Base-by-base conservation (phyloP, 1,284 basidiomycete genomes). In the Tylopilus sp. region DNA sequence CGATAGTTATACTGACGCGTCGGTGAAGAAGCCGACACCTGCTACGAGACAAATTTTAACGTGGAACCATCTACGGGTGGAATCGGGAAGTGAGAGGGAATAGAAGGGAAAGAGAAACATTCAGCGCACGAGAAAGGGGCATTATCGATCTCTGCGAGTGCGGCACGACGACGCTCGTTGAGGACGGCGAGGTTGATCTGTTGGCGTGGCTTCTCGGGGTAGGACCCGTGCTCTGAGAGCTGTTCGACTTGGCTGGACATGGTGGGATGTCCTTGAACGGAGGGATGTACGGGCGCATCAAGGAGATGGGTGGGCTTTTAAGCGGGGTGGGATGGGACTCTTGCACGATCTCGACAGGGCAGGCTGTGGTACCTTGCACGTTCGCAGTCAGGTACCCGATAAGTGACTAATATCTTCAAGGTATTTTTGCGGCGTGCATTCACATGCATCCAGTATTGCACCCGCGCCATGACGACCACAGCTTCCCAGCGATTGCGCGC, bases 11-110 rank as follows among this genome's bases (percentile, higher is more conserved):
- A 44, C 82, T 63, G 61, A 87, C 78, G 85, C 85, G 69, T 88
- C 88, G 37, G 88, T 88, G 72, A 89, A 91, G 74, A 91, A 90
- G 31, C 88, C 88, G 11, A 85, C 82, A 56, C 87, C 85, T 2
- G 88, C 85, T 5, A 90, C 84, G 43, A 83, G 56, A 62, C 78
- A 81, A 48, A 89, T 77, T 63, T 85, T 88, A 42, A 82, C 75
- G 61, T 91, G 88, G 66, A 82, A 82, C 77, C 76, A 78, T 14
- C 79, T 81, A 12, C 2, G 53, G 28, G 39, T 54, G 9, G 15
- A 26, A 7, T 2, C 26, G 6, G 26, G 8, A 26, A 4, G 28
- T 54, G 48, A 52, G 48, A 17, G 18, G 15, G 26, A 7, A 26
- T 2, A 31, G 38, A 11, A 30, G 12, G 11, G 5, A 7, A 4